Percentiles rank a stretch among this genome's conserved stretches.
Evolutionary conservation across 495 filamentous ascomycete genomes (phyloP).

Genomic region (Penicillium crystallinum): DNA sequence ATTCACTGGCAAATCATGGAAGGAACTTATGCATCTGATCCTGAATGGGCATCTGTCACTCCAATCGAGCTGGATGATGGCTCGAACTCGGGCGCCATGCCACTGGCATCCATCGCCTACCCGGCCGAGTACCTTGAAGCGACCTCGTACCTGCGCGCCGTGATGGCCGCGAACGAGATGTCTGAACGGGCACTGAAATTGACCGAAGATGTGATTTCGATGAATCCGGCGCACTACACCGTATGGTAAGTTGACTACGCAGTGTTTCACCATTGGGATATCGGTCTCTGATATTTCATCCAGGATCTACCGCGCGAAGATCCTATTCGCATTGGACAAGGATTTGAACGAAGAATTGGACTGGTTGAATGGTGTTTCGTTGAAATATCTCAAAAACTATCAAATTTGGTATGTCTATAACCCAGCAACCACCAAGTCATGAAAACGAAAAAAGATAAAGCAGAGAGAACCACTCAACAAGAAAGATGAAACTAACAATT

Average conservation of each 20-base stretch:
- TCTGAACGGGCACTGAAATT: slow-evolving; percentile 72
- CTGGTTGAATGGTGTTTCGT: slow-evolving; percentile 79
- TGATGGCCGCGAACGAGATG: slow-evolving; percentile 86
- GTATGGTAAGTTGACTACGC: slow-evolving; percentile 60
- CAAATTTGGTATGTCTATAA: slow-evolving; percentile 70
- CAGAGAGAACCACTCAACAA: neutral
- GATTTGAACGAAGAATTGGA: slow-evolving; percentile 67
- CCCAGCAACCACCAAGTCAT: neutral
- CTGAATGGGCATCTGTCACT: slow-evolving; percentile 75
- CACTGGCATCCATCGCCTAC: slow-evolving; percentile 87
- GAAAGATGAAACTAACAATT: slow-evolving; percentile 8
- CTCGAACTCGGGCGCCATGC: slow-evolving; percentile 45
- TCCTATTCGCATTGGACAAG: slow-evolving; percentile 59
- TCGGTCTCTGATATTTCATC: slow-evolving; percentile 3
- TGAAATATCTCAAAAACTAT: slow-evolving; percentile 90
- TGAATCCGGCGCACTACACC: slow-evolving; percentile 97
- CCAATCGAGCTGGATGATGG: slow-evolving; percentile 86
- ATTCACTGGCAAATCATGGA: slow-evolving; percentile 17
- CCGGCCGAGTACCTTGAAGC: slow-evolving; percentile 80
- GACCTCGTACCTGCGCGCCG: slow-evolving; percentile 82
- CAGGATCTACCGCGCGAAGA: slow-evolving; percentile 81
- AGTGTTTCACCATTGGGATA: neutral
- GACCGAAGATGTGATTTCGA: slow-evolving; percentile 78
- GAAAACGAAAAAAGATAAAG: neutral
- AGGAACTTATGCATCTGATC: slow-evolving; percentile 58